Conservation (phyloP, 441 rosid species). For the Rhodomyrtus psidioides region DNA sequence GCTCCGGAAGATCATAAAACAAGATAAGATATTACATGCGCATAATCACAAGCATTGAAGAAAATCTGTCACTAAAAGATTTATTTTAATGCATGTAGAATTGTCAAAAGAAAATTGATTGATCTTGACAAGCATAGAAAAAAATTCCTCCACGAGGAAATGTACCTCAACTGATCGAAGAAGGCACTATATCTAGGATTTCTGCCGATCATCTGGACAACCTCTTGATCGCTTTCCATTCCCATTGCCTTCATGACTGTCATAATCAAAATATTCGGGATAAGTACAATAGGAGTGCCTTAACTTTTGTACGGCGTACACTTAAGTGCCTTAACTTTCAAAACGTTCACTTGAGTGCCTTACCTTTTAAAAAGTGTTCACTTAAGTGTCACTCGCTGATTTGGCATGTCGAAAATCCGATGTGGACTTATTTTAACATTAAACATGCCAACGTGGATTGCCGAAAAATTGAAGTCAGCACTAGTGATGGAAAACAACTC, state of each 20-base stretch:
- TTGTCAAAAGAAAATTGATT: not conserved
- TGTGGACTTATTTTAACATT: too few relatives aligned
- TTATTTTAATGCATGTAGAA: not conserved
- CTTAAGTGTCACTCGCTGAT: too few relatives aligned
- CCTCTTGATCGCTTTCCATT: conserved; percentile 95
- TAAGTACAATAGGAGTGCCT: too few relatives aligned
- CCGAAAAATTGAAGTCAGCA: too few relatives aligned
- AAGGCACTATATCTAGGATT: conserved; percentile 79
- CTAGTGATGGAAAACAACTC: too few relatives aligned
- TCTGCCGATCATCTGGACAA: conserved; percentile 92
- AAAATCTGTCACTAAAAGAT: not conserved
- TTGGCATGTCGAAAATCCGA: too few relatives aligned
- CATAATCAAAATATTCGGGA: conserved; percentile 88
- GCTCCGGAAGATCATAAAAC: not conserved
- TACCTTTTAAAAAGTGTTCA: too few relatives aligned
- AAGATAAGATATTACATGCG: not conserved
- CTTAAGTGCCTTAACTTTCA: too few relatives aligned
- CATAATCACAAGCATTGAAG: not conserved
- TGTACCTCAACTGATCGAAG: conserved; percentile 87
- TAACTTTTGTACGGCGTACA: too few relatives aligned
- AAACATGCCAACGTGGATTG: too few relatives aligned
- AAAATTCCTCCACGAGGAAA: not conserved
- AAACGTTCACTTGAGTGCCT: too few relatives aligned
- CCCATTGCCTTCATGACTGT: conserved; percentile 93
- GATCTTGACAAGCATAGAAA: not conserved